These are phyloP conservation scores for Penicillium sp. DNA, from an alignment of 2,329 filamentous ascomycete species.

Conservation along the genomic window DNA sequence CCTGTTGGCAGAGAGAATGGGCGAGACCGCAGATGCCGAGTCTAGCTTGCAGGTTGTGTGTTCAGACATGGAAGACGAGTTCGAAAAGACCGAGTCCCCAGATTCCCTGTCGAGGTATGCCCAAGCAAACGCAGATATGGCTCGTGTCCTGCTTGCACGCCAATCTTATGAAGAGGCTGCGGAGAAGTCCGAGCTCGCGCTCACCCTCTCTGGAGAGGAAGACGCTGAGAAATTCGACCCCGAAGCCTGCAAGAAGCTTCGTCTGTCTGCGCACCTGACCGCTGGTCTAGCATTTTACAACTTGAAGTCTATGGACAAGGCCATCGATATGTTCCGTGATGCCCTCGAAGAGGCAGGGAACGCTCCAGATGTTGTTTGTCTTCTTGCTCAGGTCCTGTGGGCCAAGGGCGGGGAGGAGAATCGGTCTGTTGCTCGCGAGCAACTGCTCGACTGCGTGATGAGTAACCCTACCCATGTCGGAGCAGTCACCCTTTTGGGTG, in stretches of 20 bases:
- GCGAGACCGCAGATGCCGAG: constrained; percentile 58
- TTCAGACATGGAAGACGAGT: constrained; percentile 64
- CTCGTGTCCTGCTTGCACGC: constrained; percentile 68
- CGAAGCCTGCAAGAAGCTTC: constrained; percentile 59
- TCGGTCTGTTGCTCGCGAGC: constrained; percentile 64
- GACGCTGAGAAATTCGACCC: constrained; percentile 54
- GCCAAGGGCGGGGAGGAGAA: constrained; percentile 70
- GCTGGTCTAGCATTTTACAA: constrained; percentile 76
- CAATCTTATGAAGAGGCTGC: constrained; percentile 59
- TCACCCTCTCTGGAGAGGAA: constrained; percentile 67
- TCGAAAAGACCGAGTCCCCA: constrained; percentile 71
- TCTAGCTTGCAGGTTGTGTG: constrained; percentile 59
- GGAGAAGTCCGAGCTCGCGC: constrained; percentile 69
- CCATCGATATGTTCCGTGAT: constrained; percentile 69
- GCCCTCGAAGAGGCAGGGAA: constrained; percentile 67
- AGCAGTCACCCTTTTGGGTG: constrained; percentile 70
- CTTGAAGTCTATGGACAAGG: constrained; percentile 54
- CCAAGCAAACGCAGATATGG: constrained; percentile 75
- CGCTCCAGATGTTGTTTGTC: constrained; percentile 74
- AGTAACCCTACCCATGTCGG: constrained; percentile 65
- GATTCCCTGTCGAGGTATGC: constrained; percentile 67
- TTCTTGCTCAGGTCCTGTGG: constrained; percentile 88
- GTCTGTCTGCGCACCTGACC: constrained; percentile 77
- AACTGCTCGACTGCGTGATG: constrained; percentile 73
- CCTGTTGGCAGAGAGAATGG: constrained; percentile 71